These are phyloP conservation scores for Corchorus capsularis DNA, from an alignment of 345 rosid species.

Conservation along the genomic window DNA sequence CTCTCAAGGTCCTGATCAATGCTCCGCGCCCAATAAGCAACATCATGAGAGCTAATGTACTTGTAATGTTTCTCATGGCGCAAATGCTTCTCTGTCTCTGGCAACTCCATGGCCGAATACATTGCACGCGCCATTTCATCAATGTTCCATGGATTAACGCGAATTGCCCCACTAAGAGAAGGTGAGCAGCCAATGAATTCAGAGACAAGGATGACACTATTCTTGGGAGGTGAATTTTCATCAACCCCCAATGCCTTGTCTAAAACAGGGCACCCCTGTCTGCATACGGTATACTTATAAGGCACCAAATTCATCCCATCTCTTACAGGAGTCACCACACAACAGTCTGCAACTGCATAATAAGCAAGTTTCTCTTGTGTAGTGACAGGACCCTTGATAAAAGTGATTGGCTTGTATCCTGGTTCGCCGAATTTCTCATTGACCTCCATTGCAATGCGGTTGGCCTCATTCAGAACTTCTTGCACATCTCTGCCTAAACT, in stretches of 20 bases:
- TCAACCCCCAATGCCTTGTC: conserved; percentile 55
- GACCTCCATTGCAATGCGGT: conserved; percentile 43
- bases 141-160: conserved; percentile 86
- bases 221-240: conserved; percentile 33
- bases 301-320: conserved; percentile 94
- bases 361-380: conserved; percentile 68
- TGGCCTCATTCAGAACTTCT: conserved; percentile 50
- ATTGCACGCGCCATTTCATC: conserved; percentile 66
- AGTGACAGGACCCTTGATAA: conserved; percentile 51
- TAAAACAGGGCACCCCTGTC: conserved; percentile 68
- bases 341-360: conserved; percentile 70
- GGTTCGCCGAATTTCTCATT: conserved; percentile 53
- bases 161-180: conserved; percentile 81
- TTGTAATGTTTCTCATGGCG: conserved; percentile 85
- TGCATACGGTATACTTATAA: conserved; percentile 69
- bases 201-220: conserved; percentile 73
- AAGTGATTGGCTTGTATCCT: conserved; percentile 68
- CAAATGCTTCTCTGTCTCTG: conserved; percentile 54
- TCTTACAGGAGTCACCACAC: conserved; percentile 76
- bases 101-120: conserved; percentile 48
- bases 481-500: conserved; percentile 77
- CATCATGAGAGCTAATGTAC: conserved; percentile 81
- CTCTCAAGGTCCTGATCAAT: conserved; percentile 73
- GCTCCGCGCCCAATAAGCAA: conserved; percentile 79
- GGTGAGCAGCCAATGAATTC: conserved; percentile 94